Percentiles rank a stretch among this genome's conserved stretches.
Evolutionary conservation across 768 basidiomycete genomes (phyloP).

Genomic region (Calocera viscosa): DNA sequence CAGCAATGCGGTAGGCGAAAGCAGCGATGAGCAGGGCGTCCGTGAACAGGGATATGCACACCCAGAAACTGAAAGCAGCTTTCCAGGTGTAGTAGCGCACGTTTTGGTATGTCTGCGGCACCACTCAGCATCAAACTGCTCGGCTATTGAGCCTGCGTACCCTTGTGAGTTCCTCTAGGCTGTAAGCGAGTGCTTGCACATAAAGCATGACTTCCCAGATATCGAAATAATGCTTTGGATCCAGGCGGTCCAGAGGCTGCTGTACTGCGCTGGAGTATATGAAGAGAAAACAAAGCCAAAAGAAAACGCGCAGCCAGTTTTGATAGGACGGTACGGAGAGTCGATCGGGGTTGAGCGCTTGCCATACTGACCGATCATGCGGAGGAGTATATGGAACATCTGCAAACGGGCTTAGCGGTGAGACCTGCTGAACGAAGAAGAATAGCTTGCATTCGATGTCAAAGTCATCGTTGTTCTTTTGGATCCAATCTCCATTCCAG

Average conservation of each 20-base stretch:
- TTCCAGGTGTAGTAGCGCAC: slow-evolving; percentile 65
- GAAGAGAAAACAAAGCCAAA: slow-evolving; percentile 68
- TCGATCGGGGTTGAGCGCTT: slow-evolving; percentile 61
- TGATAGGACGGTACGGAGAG: slow-evolving; percentile 83
- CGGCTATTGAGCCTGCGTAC: slow-evolving; percentile 26
- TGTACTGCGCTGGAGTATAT: slow-evolving; percentile 76
- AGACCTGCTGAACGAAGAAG: not conserved
- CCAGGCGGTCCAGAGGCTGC: slow-evolving; percentile 61
- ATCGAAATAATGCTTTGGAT: slow-evolving; percentile 48
- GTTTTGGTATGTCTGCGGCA: slow-evolving; percentile 49
- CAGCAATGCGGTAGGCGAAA: slow-evolving; percentile 56
- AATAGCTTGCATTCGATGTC: slow-evolving; percentile 67
- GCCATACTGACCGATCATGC: slow-evolving; percentile 46
- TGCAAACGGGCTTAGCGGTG: slow-evolving; percentile 24
- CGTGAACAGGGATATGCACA: slow-evolving; percentile 53
- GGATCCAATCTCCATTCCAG: slow-evolving; percentile 74
- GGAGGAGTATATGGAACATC: slow-evolving; percentile 56
- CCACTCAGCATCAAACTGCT: slow-evolving; percentile 4
- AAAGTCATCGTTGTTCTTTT: slow-evolving; percentile 57
- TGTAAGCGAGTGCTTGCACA: slow-evolving; percentile 60
- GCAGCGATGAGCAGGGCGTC: slow-evolving; percentile 61
- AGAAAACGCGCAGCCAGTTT: slow-evolving; percentile 60
- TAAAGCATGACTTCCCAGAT: slow-evolving; percentile 73
- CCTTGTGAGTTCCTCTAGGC: slow-evolving; percentile 58
- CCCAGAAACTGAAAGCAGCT: slow-evolving; percentile 69